phyloP scores from a whole-genome alignment of 179 eudicot species.

The Spinacia oleracea region DNA sequence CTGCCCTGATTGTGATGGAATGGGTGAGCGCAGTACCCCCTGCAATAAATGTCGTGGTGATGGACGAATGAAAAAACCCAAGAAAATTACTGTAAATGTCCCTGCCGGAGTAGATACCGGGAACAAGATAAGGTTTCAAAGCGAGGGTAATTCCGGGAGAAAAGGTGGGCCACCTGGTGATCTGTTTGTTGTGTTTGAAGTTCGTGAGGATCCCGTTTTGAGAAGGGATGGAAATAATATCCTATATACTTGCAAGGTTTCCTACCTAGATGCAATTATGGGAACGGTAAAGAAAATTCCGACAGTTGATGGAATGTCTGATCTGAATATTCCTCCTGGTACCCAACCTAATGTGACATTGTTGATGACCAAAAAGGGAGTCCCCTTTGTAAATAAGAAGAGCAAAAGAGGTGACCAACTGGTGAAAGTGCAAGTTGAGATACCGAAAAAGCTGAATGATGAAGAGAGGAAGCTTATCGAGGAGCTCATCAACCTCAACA shows the following conservation, averaged over 20 bases:
- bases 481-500: slow-evolving; percentile 59
- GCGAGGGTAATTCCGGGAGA: slow-evolving; percentile 77
- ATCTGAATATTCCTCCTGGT: slow-evolving; percentile 76
- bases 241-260: slow-evolving; percentile 62
- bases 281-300: slow-evolving; percentile 80
- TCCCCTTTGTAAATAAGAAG: slow-evolving; percentile 59
- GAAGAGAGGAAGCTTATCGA: slow-evolving; percentile 82
- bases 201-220: slow-evolving; percentile 62
- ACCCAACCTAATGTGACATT: slow-evolving; percentile 82
- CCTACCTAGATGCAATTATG: slow-evolving; percentile 79
- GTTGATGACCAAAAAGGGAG: slow-evolving; percentile 83
- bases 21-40: slow-evolving; percentile 71
- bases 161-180: slow-evolving; percentile 90
- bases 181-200: slow-evolving; percentile 60
- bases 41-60: slow-evolving; percentile 80
- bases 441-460: slow-evolving; percentile 58
- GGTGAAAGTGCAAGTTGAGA: slow-evolving; percentile 87
- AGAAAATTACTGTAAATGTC: slow-evolving; percentile 62
- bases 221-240: slow-evolving; percentile 75
- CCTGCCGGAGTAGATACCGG: slow-evolving; percentile 88
- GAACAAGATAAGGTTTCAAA: slow-evolving; percentile 64
- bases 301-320: slow-evolving; percentile 77
- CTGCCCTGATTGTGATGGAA: slow-evolving; percentile 74
- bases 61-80: slow-evolving; percentile 65
- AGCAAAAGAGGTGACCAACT: slow-evolving; percentile 85